These are phyloP conservation scores for Huntiella decipiens DNA, from an alignment of 2,329 filamentous ascomycete genomes.

Conservation along the genomic window DNA sequence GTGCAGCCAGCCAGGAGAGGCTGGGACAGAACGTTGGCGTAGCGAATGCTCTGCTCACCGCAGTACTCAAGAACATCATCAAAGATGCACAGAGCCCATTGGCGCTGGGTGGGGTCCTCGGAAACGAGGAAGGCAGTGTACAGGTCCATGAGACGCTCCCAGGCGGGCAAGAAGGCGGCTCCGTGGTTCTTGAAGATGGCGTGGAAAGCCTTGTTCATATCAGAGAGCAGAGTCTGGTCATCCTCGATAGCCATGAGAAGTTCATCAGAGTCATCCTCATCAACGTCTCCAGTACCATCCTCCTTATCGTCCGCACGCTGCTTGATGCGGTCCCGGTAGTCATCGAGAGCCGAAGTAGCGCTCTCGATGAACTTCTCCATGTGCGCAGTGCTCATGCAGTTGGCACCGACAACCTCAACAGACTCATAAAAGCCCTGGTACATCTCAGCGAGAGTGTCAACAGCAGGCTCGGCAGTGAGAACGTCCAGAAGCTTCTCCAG, in stretches of 20 bases:
- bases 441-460: conserved; percentile 95
- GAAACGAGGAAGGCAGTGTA: conserved; percentile 75
- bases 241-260: conserved; percentile 84
- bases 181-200: conserved; percentile 97
- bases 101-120: conserved; percentile 70
- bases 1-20: conserved; percentile 73
- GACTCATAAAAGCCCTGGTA: conserved; percentile 99
- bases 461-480: conserved; percentile 77
- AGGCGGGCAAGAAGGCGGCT: conserved; percentile 62
- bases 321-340: conserved; percentile 77
- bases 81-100: conserved; percentile 98
- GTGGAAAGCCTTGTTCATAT: conserved; percentile 99
- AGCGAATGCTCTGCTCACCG: conserved; percentile 70
- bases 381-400: conserved; percentile 57
- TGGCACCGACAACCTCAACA: conserved; percentile 78
- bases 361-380: conserved; percentile 79
- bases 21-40: conserved; percentile 68
- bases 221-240: conserved; percentile 85
- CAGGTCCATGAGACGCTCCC: conserved; percentile 69
- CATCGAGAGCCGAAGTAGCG: conserved; percentile 68
- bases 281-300: conserved; percentile 57
- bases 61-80: conserved; percentile 98
- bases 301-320: conserved; percentile 68
- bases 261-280: conserved; percentile 77
- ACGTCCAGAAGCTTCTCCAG: conserved; percentile 87